A percentile compares a stretch with the other conserved stretches of the same genome.
These are phyloP conservation scores for Sclerotinia sclerotiorum DNA, from an alignment of 2,329 filamentous ascomycete species.

Conservation along the genomic window DNA sequence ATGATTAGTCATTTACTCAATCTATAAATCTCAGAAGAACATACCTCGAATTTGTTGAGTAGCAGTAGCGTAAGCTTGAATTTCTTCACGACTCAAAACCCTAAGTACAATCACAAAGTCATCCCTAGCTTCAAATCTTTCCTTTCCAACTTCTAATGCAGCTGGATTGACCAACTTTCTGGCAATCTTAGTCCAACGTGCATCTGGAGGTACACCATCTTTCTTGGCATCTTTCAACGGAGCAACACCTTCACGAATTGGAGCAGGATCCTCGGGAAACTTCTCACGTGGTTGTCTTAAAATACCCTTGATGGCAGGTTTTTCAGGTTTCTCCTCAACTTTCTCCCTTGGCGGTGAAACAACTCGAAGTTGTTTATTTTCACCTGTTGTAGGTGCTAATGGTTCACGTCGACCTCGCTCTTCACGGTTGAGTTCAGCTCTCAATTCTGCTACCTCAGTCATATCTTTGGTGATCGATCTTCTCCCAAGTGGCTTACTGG, in stretches of 20 bases:
- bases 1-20: background rate
- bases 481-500: conserved; percentile 26
- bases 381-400: conserved; percentile 24
- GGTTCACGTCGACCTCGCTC: conserved; percentile 33
- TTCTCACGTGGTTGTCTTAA: conserved; percentile 77
- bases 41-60: conserved; percentile 80
- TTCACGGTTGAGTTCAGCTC: conserved; percentile 30
- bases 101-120: conserved; percentile 92
- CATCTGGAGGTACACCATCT: conserved; percentile 72
- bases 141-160: conserved; percentile 80
- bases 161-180: conserved; percentile 86
- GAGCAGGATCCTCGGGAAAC: conserved; percentile 84
- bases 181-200: conserved; percentile 91
- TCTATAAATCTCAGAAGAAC: conserved; percentile 35
- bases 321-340: conserved; percentile 60
- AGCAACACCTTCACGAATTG: conserved; percentile 84
- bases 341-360: conserved; percentile 69
- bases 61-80: conserved; percentile 79
- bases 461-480: conserved; percentile 32
- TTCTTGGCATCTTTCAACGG: conserved; percentile 86
- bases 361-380: conserved; percentile 49
- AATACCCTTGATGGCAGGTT: conserved; percentile 67
- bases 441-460: conserved; percentile 34
- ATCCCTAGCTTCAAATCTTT: conserved; percentile 86
- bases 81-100: conserved; percentile 84